Evolutionary conservation across 352 stramenopile species (phyloP), one percentile per base, ranked within the genome.

Genomic region (Thalassiosira delicatula): DNA sequence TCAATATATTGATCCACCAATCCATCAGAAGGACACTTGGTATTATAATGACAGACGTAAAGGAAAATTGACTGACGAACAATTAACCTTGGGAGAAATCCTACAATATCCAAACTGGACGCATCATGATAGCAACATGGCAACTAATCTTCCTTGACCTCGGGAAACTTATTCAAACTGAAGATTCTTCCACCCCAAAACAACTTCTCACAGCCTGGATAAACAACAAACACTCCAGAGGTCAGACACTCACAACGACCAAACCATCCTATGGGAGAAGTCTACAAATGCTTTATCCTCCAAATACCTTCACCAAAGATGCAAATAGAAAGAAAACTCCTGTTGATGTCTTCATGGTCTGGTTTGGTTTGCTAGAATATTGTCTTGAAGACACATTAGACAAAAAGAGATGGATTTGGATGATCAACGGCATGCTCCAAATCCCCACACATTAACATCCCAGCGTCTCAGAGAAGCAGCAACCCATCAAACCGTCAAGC

Each of bases 81-180:
- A 30, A 70, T 56, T 37, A 51, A 37, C 49, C 70, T 3, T 23
- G 63, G 23, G 69, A 76, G 51, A 51, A 42, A 2, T 82, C 76
- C 37, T 66, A 70, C 44, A 74, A 83, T 27, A 77, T 83, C 21
- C 53, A 23, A 21, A 19, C 23, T 29, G 21, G 66, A 29, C 3
- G 59, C 25, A 71, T 42, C 54, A 23, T 49, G 3, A 76, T 76
- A 21, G 60, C 56, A 5, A 46, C 33, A 17, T 25, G 30, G 1
- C 65, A 76, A 66, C 27, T 77, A 27, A 62, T 14, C 11, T 83
- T 65, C 56, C n/a, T 83, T 46, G n/a, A n/a, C n/a, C n/a, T 83
- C 30, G 59, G 74, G 0, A 76, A 83, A 72, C 29, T 67, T 29
- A n/a, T 57, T 17, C 25, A 56, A 56, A 19, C 44, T 29, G 33